Evolutionary conservation across 805 yeast genomes (phyloP), one percentile per base, ranked within the genome.

Genomic region (Kodamaea kakaduensis): DNA sequence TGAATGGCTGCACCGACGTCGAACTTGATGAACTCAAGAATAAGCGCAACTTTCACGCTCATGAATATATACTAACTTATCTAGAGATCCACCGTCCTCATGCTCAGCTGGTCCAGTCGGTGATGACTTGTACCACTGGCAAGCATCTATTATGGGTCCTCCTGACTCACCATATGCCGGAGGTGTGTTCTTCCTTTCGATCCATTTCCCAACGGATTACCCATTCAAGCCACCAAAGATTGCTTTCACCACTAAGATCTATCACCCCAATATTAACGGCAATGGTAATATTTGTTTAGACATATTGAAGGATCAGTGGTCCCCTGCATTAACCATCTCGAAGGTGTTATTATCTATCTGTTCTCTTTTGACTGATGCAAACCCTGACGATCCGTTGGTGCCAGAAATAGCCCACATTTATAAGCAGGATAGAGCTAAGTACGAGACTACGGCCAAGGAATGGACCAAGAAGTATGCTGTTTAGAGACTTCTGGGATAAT

Each of bases 81-180:
- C 4, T 51, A 87, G 96, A 74, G 98, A 90, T 62, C 98, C 98
- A 46, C 97, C 97, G 53, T 84, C 97, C 44, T 89, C 96, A 30
- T 93, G 97, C 68, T 88, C 97, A 16, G 98, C 98, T 8, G 98
- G 98, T 26, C 98, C 98, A 51, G 93, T 87, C 30, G 97, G 97
- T 31, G 97, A 93, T 53, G 98, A 90, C 64, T 71, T 90, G 58
- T 93, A 84, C 70, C 97, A 90, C 72, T 93, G 98, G 98, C 97
- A 93, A 69, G 98, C 97, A 26, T 89, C 97, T 28, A 93, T 93
- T 61, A 87, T 93, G 94, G 98, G 98, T 32, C 98, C 98, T 34
- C 77, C 95, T 49, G 97, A 93, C 67, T 85, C 96, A 31, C 93
- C 81, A 45, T 76, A 76, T 39, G 79, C 81, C 15, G 90, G 90